Evolutionary conservation across 352 stramenopile genomes (phyloP).

Genomic region (Phytophthora foliorum): DNA sequence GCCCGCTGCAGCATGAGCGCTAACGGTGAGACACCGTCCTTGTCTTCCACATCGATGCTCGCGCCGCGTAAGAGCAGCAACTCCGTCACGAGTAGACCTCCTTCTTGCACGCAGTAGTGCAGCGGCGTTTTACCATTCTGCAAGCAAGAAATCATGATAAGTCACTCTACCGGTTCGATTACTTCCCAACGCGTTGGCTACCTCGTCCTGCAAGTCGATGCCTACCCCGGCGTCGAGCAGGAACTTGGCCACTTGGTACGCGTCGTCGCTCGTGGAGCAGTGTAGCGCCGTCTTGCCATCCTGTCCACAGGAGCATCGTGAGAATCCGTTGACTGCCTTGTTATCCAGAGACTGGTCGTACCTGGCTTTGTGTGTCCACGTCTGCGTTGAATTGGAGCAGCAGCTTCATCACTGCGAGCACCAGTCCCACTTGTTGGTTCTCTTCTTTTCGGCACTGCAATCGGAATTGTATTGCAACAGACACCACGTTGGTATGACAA

Average conservation of each 20-base stretch:
- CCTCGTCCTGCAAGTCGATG: constrained; percentile 27
- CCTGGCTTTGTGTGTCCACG: constrained; percentile 21
- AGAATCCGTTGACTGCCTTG: not conserved
- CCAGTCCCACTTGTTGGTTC: not conserved
- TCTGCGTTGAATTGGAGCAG: constrained; percentile 21
- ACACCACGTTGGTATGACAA: not conserved
- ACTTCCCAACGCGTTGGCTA: constrained; percentile 2
- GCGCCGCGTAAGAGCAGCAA: constrained; percentile 30
- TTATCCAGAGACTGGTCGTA: constrained; percentile 2
- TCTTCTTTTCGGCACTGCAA: constrained; percentile 35
- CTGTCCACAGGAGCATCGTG: constrained; percentile 6
- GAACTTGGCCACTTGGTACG: constrained; percentile 35
- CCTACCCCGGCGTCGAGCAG: constrained; percentile 22
- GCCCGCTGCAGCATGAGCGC: constrained; percentile 5
- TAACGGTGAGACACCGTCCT: constrained; percentile 21
- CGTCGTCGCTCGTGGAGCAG: constrained; percentile 29
- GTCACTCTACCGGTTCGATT: not conserved
- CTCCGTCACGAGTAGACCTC: constrained; percentile 32
- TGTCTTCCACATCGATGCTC: constrained; percentile 28
- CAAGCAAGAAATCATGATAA: not conserved
- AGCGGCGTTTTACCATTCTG: constrained; percentile 38
- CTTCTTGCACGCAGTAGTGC: constrained; percentile 38
- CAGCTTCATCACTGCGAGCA: constrained; percentile 17
- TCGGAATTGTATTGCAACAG: not conserved
- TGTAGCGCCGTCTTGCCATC: constrained; percentile 40